Conservation (phyloP, 108 stramenopile genomes). For the Cylindrotheca closterium region DNA sequence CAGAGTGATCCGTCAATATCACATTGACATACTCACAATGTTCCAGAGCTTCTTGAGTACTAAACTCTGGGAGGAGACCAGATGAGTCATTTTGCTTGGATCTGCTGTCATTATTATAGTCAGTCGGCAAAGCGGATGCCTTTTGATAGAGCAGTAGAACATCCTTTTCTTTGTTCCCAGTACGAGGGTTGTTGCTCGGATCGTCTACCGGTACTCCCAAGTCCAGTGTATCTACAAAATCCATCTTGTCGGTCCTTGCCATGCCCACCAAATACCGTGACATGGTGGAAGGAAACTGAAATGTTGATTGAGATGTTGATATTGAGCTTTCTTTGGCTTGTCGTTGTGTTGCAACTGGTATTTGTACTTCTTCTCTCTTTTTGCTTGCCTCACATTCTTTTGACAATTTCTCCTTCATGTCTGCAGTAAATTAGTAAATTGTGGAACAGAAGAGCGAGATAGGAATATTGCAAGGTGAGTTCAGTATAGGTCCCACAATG, state of each 20-base stretch:
- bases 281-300: slow-evolving; percentile 42
- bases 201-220: slow-evolving; percentile 60
- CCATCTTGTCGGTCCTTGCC: slow-evolving; percentile 38
- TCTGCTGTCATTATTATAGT: slow-evolving; percentile 9
- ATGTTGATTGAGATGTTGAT: neutral
- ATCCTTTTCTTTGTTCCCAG: slow-evolving; percentile 42
- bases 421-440: neutral
- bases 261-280: slow-evolving; percentile 43
- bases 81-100: neutral
- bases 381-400: neutral
- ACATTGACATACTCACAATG: slow-evolving; percentile 75
- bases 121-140: slow-evolving; percentile 36
- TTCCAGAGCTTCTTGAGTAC: slow-evolving; percentile 45
- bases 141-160: slow-evolving; percentile 64
- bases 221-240: slow-evolving; percentile 60
- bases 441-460: no score
- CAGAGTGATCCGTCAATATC: slow-evolving; percentile 46
- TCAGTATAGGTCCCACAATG: neutral
- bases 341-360: neutral
- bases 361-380: neutral
- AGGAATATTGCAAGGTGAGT: neutral
- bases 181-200: slow-evolving; percentile 7
- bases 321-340: slow-evolving; percentile 1
- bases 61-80: neutral
- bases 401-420: neutral